Base-by-base conservation (phyloP, 768 basidiomycete species). In the Hericium erinaceus region DNA sequence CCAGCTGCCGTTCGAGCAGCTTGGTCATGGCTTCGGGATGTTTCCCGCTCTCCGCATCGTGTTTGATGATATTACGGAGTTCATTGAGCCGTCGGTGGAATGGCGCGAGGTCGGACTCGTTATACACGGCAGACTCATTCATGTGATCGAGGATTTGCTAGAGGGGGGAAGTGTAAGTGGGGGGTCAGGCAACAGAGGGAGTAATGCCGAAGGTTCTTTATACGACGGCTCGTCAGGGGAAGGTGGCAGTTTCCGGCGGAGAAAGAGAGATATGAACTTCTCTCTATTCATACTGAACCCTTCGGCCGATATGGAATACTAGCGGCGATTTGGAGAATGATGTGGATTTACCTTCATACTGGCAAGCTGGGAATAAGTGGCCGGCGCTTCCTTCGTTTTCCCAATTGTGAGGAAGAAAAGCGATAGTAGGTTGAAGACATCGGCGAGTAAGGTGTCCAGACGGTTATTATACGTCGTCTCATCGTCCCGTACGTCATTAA, bases 341-440 rank as follows among this genome's bases (percentile, higher is more conserved):
- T 54, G 54, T 48, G 57, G 54, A 85, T 93, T 80, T 66, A 98
- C 94, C 73, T 89, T 77, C 87, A 99, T 97, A 59, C 88, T 93
- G 40, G 93, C 92, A 61, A 98, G 85, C 66, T 98, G 97, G 61
- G 91, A 92, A 71, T 97, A 99, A 0, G 89, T 92, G 24, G 95
- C 95, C 0, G 95, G 95, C 10, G 87, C 87, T 70, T 98, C 95
- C 63, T 86, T 84, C 41, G 92, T 94, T 75, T 94, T 95, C 46
- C 97, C 97, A 60, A 99, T 94, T 39, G 95, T 97, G 65, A 99
- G 84, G 77, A 94, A 99, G 80, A 97, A 98, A 62, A 99, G 81
- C 13, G 93, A 95, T 48, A 99, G 81, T 52, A 99, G 80, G 67
- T 83, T 87, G 75, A 98, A 98, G 39, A 98, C 95, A 73, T 99